These are phyloP conservation scores for Suillus hirtellus DNA, from an alignment of 768 basidiomycete species.

Conservation along the genomic window DNA sequence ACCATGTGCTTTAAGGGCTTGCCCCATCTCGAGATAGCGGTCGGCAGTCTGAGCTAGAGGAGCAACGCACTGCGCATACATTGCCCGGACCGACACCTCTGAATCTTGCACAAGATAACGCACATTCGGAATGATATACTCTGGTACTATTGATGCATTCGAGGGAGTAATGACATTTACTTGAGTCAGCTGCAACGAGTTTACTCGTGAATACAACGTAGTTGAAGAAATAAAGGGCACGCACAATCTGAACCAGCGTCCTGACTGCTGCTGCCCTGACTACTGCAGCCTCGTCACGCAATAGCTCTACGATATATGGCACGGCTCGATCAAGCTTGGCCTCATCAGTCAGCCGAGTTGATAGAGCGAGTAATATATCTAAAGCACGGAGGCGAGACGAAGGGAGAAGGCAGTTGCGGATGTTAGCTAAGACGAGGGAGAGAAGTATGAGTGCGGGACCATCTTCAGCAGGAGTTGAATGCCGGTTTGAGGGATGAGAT, in stretches of 20 bases:
- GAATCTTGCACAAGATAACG: conserved; percentile 79
- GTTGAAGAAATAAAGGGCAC: conserved; percentile 29
- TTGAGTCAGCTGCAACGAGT: conserved; percentile 50
- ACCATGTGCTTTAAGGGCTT: conserved; percentile 85
- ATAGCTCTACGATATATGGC: conserved; percentile 86
- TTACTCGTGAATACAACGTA: conserved; percentile 21
- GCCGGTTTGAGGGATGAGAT: conserved; percentile 39
- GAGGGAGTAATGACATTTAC: conserved; percentile 70
- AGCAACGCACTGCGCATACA: conserved; percentile 85
- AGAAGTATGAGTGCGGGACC: conserved; percentile 89
- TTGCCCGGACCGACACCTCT: conserved; percentile 78
- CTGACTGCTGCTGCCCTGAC: conserved; percentile 82
- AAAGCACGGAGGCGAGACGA: conserved; percentile 84
- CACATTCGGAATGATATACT: conserved; percentile 93
- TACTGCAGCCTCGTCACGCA: conserved; percentile 81
- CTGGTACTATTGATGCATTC: conserved; percentile 78
- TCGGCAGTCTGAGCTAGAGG: conserved; percentile 84
- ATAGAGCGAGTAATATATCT: conserved; percentile 83
- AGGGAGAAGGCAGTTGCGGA: conserved; percentile 84
- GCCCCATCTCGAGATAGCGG: conserved; percentile 90
- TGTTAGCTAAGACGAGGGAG: conserved; percentile 82
- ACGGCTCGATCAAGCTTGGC: conserved; percentile 92
- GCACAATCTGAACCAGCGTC: conserved; percentile 79
- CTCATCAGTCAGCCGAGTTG: conserved; percentile 85
- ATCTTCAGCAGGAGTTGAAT: conserved; percentile 70